phyloP scores from a whole-genome alignment of 2,329 filamentous ascomycete species.

The Ceratocystis cacaofunesta region DNA sequence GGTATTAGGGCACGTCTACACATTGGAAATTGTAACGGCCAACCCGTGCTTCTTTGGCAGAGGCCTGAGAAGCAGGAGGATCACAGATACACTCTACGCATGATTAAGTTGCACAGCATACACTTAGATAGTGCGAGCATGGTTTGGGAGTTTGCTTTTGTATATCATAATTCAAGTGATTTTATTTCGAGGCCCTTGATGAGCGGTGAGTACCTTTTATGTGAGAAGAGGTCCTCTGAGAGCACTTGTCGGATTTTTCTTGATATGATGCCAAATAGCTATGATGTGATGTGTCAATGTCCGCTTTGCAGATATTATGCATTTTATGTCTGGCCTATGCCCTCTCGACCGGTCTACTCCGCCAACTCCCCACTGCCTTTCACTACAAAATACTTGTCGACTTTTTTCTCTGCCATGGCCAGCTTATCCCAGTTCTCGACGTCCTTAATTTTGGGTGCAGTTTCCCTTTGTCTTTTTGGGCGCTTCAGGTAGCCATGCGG shows the following conservation, averaged over 20 bases:
- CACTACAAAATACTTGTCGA: constrained; percentile 65
- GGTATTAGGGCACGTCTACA: neutral
- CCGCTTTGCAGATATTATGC: too few species aligned
- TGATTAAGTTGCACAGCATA: neutral
- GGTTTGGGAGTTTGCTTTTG: constrained; percentile 4
- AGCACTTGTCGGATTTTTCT: too few species aligned
- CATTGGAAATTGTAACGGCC: neutral
- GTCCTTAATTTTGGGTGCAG: constrained; percentile 15
- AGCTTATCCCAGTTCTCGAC: constrained; percentile 57
- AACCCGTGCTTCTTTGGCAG: neutral
- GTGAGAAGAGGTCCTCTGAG: too few species aligned
- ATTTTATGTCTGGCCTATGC: neutral
- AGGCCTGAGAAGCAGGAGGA: neutral
- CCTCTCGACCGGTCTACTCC: constrained; percentile 15
- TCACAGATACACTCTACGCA: constrained; percentile 7
- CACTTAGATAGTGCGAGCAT: neutral
- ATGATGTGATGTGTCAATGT: too few species aligned
- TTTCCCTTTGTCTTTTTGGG: constrained; percentile 20
- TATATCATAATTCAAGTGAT: neutral
- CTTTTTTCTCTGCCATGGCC: constrained; percentile 47
- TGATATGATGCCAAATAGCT: too few species aligned
- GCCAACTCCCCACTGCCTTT: constrained; percentile 38
- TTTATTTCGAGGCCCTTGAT: neutral
- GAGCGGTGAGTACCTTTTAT: neutral
- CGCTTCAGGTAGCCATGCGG: constrained; percentile 40